Evolutionary conservation across 1,284 basidiomycete genomes (phyloP), one percentile per base, ranked within the genome.

Genomic region (Tremellales sp.): DNA sequence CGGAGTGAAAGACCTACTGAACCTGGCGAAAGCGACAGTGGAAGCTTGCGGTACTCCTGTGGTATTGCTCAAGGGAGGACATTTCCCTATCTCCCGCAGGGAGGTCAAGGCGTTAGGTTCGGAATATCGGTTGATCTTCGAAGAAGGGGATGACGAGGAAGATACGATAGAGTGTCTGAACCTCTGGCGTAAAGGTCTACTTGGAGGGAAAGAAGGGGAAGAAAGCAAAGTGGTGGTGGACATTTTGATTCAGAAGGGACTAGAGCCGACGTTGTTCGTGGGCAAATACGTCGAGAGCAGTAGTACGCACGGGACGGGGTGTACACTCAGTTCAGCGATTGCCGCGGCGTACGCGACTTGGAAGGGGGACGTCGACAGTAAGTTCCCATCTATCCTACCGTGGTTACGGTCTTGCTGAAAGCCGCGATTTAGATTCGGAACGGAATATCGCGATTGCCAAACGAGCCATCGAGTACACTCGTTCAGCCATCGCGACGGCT

Each of bases 261-360:
- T 48, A 40, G 11, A 73, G 67, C 70, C 74, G 25, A 79, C 79
- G 0, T 53, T 90, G 15, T 87, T 86, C 53, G 78, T 85, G 19
- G 81, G 84, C 2, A 82, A 82, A 3, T 76, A 81, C 21, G 76
- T 93, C 22, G 77, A 85, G 4, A 84, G 85, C 10, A 80, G 73
- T 22, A 88, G 79, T 56, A 93, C 92, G 0, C 93, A 97, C 65
- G 93, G 93, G 1, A 97, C 93, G 0, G 93, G 93, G 1, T 97
- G 92, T 68, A 97, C 93, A 0, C 78, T 97, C 8, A 86, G 85
- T 35, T 84, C 91, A 0, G 89, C 90, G 0, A 79, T 96, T 13
- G 84, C 86, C 1, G 84, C 84, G 45, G 36, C 53, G 12, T 51
- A 59, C 31, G 65, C 21, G 74, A 91, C 12, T 84, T 81, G 0